phyloP scores from a whole-genome alignment of 1,139 yeast species.

The Pichia sp. region DNA sequence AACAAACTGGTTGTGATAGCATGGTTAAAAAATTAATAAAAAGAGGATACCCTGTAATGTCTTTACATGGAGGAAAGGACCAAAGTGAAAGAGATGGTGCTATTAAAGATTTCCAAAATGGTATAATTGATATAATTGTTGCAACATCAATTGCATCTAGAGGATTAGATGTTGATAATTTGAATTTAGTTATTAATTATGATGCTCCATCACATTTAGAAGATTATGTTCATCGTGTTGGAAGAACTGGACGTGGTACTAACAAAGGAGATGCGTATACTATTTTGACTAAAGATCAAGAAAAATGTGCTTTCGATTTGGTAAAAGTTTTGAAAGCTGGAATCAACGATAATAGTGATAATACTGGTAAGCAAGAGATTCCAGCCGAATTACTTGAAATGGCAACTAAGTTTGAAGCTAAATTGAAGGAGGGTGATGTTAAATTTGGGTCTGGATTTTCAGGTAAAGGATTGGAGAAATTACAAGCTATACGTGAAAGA shows the following conservation, averaged over 20 bases:
- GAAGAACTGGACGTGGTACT: conserved; percentile 95
- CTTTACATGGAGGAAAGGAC: conserved; percentile 92
- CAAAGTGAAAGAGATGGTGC: conserved; percentile 79
- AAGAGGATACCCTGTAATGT: conserved; percentile 52
- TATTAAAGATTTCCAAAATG: conserved; percentile 62
- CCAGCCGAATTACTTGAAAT: conserved; percentile 56
- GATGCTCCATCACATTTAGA: conserved; percentile 93
- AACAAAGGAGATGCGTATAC: conserved; percentile 72
- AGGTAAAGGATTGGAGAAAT: conserved; percentile 83
- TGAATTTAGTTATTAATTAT: conserved; percentile 74
- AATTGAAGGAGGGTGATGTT: conserved; percentile 64
- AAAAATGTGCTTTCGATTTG: conserved; percentile 63
- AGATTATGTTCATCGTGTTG: conserved; percentile 94
- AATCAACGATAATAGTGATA: conserved; percentile 39
- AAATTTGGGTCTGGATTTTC: conserved; percentile 77
- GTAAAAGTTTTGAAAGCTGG: conserved; percentile 55
- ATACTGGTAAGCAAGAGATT: conserved; percentile 50
- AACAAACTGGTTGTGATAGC: conserved; percentile 76
- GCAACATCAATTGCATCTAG: conserved; percentile 96
- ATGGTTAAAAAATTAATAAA: conserved; percentile 52
- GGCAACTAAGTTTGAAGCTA: conserved; percentile 51
- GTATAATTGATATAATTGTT: conserved; percentile 57
- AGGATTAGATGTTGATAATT: conserved; percentile 84
- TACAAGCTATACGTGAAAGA: conserved; percentile 63
- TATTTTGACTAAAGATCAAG: conserved; percentile 60